Conservation (phyloP, 768 basidiomycete species). For the Boletus tomentosulus region DNA sequence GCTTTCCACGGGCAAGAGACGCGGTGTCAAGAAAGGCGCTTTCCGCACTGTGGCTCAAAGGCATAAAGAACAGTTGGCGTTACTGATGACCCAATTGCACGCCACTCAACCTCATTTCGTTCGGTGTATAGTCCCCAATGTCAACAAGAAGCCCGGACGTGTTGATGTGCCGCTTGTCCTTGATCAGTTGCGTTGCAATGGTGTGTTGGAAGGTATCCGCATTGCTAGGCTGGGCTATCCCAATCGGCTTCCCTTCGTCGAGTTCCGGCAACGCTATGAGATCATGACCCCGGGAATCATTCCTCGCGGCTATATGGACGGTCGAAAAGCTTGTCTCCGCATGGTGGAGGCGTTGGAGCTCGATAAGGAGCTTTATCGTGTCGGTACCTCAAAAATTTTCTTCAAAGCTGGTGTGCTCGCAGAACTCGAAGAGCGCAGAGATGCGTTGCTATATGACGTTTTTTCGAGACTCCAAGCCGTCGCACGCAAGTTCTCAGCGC, state of each 20-base stretch:
- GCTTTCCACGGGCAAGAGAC: constrained; percentile 54
- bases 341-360: constrained; percentile 90
- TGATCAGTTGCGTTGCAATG: constrained; percentile 96
- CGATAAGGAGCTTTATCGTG: constrained; percentile 78
- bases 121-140: constrained; percentile 95
- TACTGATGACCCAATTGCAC: constrained; percentile 86
- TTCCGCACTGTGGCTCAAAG: constrained; percentile 95
- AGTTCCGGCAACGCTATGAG: constrained; percentile 96
- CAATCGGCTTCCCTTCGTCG: constrained; percentile 93
- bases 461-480: constrained; percentile 87
- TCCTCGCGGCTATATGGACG: constrained; percentile 96
- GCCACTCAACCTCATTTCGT: constrained; percentile 98
- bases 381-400: constrained; percentile 97
- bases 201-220: constrained; percentile 97
- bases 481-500: constrained; percentile 79
- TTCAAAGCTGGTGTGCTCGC: constrained; percentile 98
- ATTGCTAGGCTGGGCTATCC: constrained; percentile 97
- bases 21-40: constrained; percentile 87
- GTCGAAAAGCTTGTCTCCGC: constrained; percentile 85
- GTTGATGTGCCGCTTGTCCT: constrained; percentile 93
- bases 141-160: constrained; percentile 83
- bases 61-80: constrained; percentile 92
- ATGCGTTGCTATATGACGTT: constrained; percentile 81
- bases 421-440: constrained; percentile 90
- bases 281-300: constrained; percentile 91